Conservation (phyloP, 345 rosid genomes). For the Adansonia digitata region DNA sequence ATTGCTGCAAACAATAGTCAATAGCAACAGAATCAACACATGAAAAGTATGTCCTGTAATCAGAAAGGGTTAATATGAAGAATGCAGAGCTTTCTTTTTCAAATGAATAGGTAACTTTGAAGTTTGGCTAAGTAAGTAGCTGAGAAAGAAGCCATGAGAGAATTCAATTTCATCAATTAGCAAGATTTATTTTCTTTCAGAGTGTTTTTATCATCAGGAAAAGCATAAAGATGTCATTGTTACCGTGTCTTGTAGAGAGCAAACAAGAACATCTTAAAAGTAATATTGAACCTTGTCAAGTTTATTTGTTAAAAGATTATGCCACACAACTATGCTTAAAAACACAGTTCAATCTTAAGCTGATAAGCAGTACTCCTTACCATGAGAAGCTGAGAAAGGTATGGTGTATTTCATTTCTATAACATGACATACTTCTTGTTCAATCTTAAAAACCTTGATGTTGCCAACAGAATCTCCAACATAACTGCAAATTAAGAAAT, state of each 20-base stretch:
- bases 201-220: neutral
- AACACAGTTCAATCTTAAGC: neutral
- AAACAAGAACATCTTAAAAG: neutral
- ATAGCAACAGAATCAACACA: slow-evolving; percentile 3
- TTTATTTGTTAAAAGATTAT: neutral
- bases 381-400: slow-evolving; percentile 68
- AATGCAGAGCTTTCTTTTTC: neutral
- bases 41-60: neutral
- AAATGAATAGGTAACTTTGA: neutral
- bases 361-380: slow-evolving; percentile 28
- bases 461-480: slow-evolving; percentile 79
- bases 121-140: neutral
- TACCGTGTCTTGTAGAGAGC: neutral
- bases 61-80: neutral
- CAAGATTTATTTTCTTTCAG: neutral
- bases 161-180: neutral
- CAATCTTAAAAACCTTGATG: slow-evolving; percentile 59
- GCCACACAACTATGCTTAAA: neutral
- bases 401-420: slow-evolving; percentile 58
- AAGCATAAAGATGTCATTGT: neutral
- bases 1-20: neutral
- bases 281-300: neutral
- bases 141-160: neutral
- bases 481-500: slow-evolving; percentile 43
- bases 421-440: slow-evolving; percentile 35